Conservation (phyloP, 1,139 yeast genomes). For the Fermentozyma sake region DNA sequence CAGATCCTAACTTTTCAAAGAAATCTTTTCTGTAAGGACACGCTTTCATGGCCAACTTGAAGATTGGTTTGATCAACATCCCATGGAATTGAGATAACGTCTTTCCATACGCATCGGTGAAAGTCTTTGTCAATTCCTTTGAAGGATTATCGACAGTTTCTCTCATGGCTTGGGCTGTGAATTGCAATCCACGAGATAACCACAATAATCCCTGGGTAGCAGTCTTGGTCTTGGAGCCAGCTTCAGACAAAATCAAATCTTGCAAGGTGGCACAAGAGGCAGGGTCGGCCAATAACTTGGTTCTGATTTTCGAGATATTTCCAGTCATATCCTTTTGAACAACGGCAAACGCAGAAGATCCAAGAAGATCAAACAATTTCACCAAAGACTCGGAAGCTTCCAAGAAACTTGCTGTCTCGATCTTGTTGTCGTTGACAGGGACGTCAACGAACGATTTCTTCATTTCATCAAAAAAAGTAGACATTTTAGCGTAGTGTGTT, state of each 20-base stretch:
- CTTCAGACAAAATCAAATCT: conserved; percentile 69
- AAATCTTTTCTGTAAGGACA: conserved; percentile 90
- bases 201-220: conserved; percentile 92
- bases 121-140: conserved; percentile 67
- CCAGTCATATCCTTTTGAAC: conserved; percentile 91
- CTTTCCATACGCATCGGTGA: conserved; percentile 76
- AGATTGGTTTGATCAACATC: conserved; percentile 77
- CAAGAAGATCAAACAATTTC: conserved; percentile 76
- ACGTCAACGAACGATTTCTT: conserved; percentile 74
- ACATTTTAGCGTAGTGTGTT: conserved; percentile 28
- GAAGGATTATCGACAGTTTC: conserved; percentile 63
- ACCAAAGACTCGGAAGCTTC: conserved; percentile 84
- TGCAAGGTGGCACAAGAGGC: conserved; percentile 63
- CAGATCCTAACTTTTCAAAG: conserved; percentile 72
- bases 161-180: conserved; percentile 85
- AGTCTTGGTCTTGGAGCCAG: conserved; percentile 60
- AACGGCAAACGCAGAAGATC: conserved; percentile 78
- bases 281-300: conserved; percentile 64
- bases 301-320: conserved; percentile 70
- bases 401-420: conserved; percentile 70
- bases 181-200: conserved; percentile 82
- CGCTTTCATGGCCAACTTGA: conserved; percentile 92
- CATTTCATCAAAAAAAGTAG: conserved; percentile 77
- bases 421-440: conserved; percentile 56
- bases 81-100: conserved; percentile 81